A percentile compares a stretch with the other conserved stretches of the same genome.
phyloP scores from a whole-genome alignment of 495 filamentous ascomycete species.

The Venustampulla echinocandica region DNA sequence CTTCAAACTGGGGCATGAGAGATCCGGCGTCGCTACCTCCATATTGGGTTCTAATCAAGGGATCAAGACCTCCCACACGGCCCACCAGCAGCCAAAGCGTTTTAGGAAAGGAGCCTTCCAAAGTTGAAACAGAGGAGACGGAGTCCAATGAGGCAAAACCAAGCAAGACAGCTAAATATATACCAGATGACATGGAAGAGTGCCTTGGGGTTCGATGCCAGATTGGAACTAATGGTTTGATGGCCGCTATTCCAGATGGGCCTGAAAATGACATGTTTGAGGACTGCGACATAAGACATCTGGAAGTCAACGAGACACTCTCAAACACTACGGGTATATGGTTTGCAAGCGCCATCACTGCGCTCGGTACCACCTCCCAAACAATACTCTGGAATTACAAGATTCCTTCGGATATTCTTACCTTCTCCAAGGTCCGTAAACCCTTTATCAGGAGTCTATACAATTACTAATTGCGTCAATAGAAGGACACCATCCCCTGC shows the following conservation, averaged over 20 bases:
- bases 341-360: conserved; percentile 49
- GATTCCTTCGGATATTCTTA: conserved; percentile 43
- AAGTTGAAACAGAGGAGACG: too few relatives aligned
- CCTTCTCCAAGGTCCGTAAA: conserved; percentile 32
- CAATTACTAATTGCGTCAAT: neutral
- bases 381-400: conserved; percentile 52
- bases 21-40: conserved; percentile 46
- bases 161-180: conserved; percentile 10
- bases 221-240: conserved; percentile 17
- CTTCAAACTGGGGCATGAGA: conserved; percentile 46
- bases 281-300: conserved; percentile 14
- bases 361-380: conserved; percentile 41
- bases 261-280: conserved; percentile 16
- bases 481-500: conserved; percentile 49
- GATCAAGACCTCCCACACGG: neutral
- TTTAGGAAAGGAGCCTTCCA: neutral
- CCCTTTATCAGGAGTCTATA: neutral
- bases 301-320: conserved; percentile 15
- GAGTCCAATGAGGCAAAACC: neutral
- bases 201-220: conserved; percentile 18
- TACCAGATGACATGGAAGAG: conserved; percentile 4
- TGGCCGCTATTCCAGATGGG: conserved; percentile 17
- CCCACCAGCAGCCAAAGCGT: neutral
- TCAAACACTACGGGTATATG: conserved; percentile 38
- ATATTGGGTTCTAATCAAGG: conserved; percentile 39